Evolutionary conservation across 129 eudicot species (phyloP), one percentile per base, ranked within the genome.

Genomic region (Helianthus tuberosus): DNA sequence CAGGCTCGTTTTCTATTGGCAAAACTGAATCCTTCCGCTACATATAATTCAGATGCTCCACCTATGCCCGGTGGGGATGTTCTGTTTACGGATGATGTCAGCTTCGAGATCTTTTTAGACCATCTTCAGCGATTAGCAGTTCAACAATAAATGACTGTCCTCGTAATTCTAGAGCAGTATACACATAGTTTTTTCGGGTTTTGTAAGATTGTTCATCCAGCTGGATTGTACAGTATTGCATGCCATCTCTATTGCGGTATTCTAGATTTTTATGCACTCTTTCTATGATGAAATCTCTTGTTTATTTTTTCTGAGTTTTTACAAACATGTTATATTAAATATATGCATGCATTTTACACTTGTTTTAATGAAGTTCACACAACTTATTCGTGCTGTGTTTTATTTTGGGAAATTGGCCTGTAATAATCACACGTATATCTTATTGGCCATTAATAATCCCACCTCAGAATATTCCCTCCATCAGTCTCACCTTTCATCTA

Each of bases 1-100:
- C 96, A 94, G 99, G 99, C 99, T 53, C 99, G 97, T 64, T 94
- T 94, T 82, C 86, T 94, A 51, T 82, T 94, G 75, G 99, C 97
- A 74, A 94, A 94, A 78, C 72, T 91, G 75, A 94, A 94, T 74
- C 99, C 99, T 38, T 94, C 99, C 5, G 91, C 99, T 43, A 94
- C 97, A 63, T 91, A 94, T 76, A 94, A 94, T 69, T 85, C 97
- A 13, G 99, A 88, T 68, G 83, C 81, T 77, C 89, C 90, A 29
- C 87, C 83, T 64, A 83, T 69, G 57, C 88, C 92, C 51, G 96
- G 91, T 41, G 97, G 99, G 7, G 99, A 94, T 78, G 78, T 94
- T 80, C 77, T 94, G 32, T 91, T 94, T 74, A 94, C 99, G 14
- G 99, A 94, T 68, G 99, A 94, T 78, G 99, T 94, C 72, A 94